These are phyloP conservation scores for Catunica adiposa DNA, from an alignment of 2,329 filamentous ascomycete species.

Conservation along the genomic window DNA sequence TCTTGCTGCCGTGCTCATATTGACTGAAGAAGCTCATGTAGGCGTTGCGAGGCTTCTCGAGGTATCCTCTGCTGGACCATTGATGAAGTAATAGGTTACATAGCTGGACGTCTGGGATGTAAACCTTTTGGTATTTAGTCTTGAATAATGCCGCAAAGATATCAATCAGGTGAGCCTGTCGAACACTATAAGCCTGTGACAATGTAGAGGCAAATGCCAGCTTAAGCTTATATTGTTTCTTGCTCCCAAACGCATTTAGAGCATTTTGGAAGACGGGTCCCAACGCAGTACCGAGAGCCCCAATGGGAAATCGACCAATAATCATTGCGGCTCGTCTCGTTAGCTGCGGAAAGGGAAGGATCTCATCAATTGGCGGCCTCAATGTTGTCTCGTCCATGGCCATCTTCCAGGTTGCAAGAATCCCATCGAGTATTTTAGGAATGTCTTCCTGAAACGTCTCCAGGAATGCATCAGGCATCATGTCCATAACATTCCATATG, in stretches of 20 bases:
- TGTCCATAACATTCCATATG: slow-evolving; percentile 6
- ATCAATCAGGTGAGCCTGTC: slow-evolving; percentile 15
- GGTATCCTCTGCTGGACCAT: slow-evolving; percentile 16
- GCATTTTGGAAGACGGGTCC: neutral
- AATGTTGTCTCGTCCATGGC: neutral
- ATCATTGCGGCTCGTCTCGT: slow-evolving; percentile 7
- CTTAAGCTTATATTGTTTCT: neutral
- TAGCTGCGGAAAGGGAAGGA: slow-evolving; percentile 11
- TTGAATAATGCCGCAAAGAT: slow-evolving; percentile 13
- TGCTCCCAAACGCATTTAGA: neutral
- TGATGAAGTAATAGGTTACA: slow-evolving; percentile 16
- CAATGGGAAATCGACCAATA: slow-evolving; percentile 5
- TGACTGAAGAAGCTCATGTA: neutral
- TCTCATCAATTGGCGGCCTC: neutral
- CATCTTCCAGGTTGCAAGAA: neutral
- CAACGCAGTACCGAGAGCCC: neutral
- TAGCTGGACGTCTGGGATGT: slow-evolving; percentile 14
- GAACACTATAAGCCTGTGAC: slow-evolving; percentile 15
- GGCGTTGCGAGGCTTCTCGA: neutral
- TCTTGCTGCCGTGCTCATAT: neutral
- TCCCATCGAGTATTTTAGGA: neutral
- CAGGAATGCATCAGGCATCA: slow-evolving; percentile 6
- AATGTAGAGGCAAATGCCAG: slow-evolving; percentile 14
- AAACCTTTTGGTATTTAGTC: neutral
- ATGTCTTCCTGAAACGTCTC: neutral